A percentile compares a stretch with the other conserved stretches of the same genome.
Evolutionary conservation across 2,329 filamentous ascomycete species (phyloP).

Genomic region (Rachicladosporium sp.): DNA sequence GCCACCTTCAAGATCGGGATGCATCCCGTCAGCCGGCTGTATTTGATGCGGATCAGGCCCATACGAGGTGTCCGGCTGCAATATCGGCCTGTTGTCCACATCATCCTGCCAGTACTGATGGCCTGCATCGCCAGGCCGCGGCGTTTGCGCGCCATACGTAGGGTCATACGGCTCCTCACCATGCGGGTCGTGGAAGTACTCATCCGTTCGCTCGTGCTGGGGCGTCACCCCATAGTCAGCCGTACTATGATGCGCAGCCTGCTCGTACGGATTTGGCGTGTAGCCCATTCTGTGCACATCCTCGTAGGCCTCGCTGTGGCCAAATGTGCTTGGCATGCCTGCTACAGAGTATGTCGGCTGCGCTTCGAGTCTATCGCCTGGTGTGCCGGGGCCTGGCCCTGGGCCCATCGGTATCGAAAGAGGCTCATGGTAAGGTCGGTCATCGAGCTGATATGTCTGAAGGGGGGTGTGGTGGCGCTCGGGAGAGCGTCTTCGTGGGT

Average conservation of each 20-base stretch:
- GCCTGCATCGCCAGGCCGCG: conserved; percentile 18
- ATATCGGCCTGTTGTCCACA: conserved; percentile 63
- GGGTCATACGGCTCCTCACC: conserved; percentile 53
- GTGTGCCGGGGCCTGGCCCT: conserved; percentile 39
- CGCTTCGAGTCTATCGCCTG: conserved; percentile 64
- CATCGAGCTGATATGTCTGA: conserved; percentile 70
- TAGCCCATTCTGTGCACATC: conserved; percentile 33
- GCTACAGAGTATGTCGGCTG: conserved; percentile 74
- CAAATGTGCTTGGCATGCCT: conserved; percentile 51
- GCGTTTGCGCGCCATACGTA: conserved; percentile 12
- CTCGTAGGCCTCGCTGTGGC: conserved; percentile 50
- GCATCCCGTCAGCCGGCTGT: conserved; percentile 29
- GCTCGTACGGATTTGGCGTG: conserved; percentile 29
- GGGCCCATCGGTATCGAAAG: conserved; percentile 59
- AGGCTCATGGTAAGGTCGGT: conserved; percentile 55
- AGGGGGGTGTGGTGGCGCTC: conserved; percentile 63
- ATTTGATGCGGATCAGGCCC: conserved; percentile 44
- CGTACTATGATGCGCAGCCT: conserved; percentile 27
- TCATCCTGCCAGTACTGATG: conserved; percentile 50
- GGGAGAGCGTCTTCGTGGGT: conserved; percentile 39
- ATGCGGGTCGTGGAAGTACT: conserved; percentile 75
- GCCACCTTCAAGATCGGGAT: conserved; percentile 21
- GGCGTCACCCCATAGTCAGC: conserved; percentile 58
- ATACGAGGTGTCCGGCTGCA: conserved; percentile 50
- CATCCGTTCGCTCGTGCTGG: conserved; percentile 76